Conservation (phyloP, 2,329 filamentous ascomycete species). For the Calonectria montana region DNA sequence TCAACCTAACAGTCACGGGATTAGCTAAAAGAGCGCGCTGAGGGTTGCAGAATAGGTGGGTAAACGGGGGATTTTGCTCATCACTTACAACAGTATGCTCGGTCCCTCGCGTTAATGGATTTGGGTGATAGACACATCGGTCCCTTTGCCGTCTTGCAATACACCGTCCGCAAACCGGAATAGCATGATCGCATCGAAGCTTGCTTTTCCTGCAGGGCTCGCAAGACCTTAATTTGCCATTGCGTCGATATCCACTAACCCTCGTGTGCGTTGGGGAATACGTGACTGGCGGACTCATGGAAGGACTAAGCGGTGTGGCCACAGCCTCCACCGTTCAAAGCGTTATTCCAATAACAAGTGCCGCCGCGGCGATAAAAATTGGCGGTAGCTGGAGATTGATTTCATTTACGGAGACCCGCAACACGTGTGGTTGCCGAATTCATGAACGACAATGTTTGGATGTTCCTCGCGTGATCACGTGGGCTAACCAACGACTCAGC, state of each 20-base stretch:
- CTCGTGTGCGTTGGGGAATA: background rate
- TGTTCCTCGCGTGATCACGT: background rate
- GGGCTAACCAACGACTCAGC: background rate
- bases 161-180: constrained; percentile 11
- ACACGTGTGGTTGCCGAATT: background rate
- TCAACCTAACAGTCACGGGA: background rate
- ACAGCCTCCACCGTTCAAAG: background rate
- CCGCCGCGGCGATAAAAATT: background rate
- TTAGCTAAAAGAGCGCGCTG: background rate
- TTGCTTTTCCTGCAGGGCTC: constrained; percentile 18
- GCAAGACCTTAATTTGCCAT: constrained; percentile 8
- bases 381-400: background rate
- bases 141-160: background rate
- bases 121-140: constrained; percentile 7
- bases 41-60: no score
- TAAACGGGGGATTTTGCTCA: background rate
- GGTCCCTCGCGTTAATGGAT: background rate
- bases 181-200: constrained; percentile 6
- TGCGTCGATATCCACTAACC: constrained; percentile 7
- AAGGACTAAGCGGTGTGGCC: background rate
- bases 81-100: background rate
- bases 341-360: background rate
- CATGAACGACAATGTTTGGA: background rate
- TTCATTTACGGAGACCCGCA: background rate
- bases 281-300: background rate